Conservation (phyloP, 2,329 filamentous ascomycete genomes). For the Coleophoma crateriformis region DNA sequence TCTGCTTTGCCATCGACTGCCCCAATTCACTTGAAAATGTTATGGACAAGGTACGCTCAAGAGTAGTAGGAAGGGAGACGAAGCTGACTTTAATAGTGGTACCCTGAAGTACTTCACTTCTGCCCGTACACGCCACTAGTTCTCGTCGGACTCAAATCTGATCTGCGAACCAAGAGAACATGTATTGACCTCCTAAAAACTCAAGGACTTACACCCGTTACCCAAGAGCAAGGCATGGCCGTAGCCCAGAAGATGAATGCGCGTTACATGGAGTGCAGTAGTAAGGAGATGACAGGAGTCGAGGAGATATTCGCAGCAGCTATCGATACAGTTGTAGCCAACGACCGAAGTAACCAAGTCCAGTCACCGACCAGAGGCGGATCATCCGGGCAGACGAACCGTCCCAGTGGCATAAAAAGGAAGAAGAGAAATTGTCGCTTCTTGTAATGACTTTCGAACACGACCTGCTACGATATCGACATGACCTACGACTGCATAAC, state of each 20-base stretch:
- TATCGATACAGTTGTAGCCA: conserved; percentile 82
- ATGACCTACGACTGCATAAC: conserved; percentile 26
- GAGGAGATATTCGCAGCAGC: conserved; percentile 94
- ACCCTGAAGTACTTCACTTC: conserved; percentile 97
- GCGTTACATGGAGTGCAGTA: conserved; percentile 96
- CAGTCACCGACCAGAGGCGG: conserved; percentile 5
- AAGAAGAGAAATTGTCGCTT: conserved; percentile 83
- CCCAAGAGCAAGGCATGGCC: conserved; percentile 77
- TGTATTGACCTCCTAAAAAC: conserved; percentile 99
- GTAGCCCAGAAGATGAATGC: conserved; percentile 94
- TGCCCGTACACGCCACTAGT: conserved; percentile 95
- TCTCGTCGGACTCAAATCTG: conserved; percentile 93
- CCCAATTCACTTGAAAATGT: conserved; percentile 98
- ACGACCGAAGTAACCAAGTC: conserved; percentile 57
- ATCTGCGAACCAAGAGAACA: conserved; percentile 89
- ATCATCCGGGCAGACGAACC: conserved; percentile 22
- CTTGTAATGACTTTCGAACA: conserved; percentile 42
- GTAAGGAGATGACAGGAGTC: conserved; percentile 93
- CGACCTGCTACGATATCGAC: conserved; percentile 22
- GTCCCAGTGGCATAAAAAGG: conserved; percentile 54
- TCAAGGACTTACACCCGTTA: conserved; percentile 92
- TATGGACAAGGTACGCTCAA: conserved; percentile 79
- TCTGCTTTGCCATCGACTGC: conserved; percentile 98
- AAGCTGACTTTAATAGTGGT: conserved; percentile 62
- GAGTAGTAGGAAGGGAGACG: too few species aligned